Conservation (phyloP, 345 rosid genomes). For the Garcia nutans region DNA sequence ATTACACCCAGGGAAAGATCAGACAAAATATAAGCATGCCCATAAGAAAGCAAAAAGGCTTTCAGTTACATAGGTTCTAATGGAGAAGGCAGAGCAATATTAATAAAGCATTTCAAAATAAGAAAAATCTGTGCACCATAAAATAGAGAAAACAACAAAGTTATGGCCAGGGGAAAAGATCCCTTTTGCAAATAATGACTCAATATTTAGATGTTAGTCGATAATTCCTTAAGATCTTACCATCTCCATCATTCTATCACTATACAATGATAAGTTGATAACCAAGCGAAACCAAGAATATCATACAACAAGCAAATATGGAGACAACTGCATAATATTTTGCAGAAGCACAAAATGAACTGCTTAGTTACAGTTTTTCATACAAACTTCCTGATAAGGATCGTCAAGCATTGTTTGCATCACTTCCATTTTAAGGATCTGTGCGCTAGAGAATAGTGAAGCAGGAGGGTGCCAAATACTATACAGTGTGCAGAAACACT, state of each 20-base stretch:
- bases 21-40: neutral
- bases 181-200: neutral
- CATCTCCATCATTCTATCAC: neutral
- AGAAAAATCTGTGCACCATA: neutral
- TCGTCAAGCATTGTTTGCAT: too few relatives aligned
- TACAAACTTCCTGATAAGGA: too few relatives aligned
- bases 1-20: neutral
- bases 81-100: neutral
- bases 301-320: too few relatives aligned
- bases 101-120: neutral
- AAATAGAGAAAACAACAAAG: neutral
- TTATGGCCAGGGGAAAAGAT: neutral
- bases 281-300: neutral
- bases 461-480: neutral
- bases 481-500: neutral
- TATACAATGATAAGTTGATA: neutral
- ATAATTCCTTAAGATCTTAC: neutral
- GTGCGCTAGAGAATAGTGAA: neutral
- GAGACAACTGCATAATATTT: neutral
- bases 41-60: neutral
- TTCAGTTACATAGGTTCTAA: conserved; percentile 8
- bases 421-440: neutral
- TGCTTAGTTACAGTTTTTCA: neutral
- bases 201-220: neutral
- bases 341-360: neutral